Evolutionary conservation across 495 filamentous ascomycete species (phyloP).

Genomic region (Friedmanniomyces simplex): DNA sequence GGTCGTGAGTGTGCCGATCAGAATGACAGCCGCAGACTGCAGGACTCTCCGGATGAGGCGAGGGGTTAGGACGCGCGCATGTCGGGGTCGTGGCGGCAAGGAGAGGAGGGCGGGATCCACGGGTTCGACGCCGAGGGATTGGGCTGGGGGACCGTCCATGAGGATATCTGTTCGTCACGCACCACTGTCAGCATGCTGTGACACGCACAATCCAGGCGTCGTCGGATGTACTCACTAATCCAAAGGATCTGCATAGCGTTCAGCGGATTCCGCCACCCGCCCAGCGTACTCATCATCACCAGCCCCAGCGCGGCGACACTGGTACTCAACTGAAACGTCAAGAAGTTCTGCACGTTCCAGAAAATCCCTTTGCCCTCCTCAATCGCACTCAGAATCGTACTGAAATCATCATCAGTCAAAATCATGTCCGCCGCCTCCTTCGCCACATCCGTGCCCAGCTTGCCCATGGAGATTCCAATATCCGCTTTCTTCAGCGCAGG

Average conservation of each 20-base stretch:
- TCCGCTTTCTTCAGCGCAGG: conserved; percentile 95
- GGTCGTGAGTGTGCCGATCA: conserved; percentile 79
- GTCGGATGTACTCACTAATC: conserved; percentile 65
- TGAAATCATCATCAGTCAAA: conserved; percentile 94
- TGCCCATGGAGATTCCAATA: conserved; percentile 95
- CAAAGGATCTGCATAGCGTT: conserved; percentile 99
- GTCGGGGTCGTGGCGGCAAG: conserved; percentile 72
- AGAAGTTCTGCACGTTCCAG: conserved; percentile 98
- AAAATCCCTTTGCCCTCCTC: conserved; percentile 99
- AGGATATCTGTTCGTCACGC: conserved; percentile 64
- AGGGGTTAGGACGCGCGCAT: conserved; percentile 76
- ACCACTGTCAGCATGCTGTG: neutral
- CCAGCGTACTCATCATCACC: conserved; percentile 79
- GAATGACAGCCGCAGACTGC: conserved; percentile 80
- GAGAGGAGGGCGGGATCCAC: conserved; percentile 93
- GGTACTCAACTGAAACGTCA: conserved; percentile 96
- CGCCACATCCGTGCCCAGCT: conserved; percentile 89
- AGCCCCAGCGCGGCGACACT: conserved; percentile 87
- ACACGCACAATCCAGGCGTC: neutral
- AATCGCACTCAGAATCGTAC: conserved; percentile 89
- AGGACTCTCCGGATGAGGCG: conserved; percentile 72
- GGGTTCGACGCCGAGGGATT: conserved; percentile 91
- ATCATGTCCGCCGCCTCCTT: conserved; percentile 99
- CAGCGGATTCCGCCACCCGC: conserved; percentile 86
- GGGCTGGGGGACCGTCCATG: conserved; percentile 96